phyloP scores from a whole-genome alignment of 2,329 filamentous ascomycete genomes.

The Xylariaceae sp. region DNA sequence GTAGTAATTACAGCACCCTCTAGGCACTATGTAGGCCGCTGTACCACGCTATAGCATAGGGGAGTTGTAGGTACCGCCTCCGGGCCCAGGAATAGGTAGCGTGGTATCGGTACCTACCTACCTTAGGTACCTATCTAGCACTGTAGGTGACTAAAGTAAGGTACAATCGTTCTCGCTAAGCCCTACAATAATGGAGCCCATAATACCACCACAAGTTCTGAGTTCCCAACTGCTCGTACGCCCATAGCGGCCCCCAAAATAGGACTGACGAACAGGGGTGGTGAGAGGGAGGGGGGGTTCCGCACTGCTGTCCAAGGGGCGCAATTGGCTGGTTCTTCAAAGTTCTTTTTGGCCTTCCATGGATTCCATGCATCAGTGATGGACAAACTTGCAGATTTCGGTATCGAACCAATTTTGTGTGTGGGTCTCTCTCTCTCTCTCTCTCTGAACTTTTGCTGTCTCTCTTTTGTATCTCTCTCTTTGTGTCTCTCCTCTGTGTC shows the following conservation, averaged over 20 bases:
- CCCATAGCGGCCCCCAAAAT: slow-evolving; percentile 20
- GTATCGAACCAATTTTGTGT: background rate
- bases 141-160: slow-evolving; percentile 15
- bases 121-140: background rate
- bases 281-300: background rate
- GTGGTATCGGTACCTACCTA: too few species aligned
- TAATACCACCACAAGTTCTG: background rate
- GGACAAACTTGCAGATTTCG: background rate
- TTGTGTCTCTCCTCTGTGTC: background rate
- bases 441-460: background rate
- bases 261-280: slow-evolving; percentile 15
- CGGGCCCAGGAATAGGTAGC: too few species aligned
- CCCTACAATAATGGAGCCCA: slow-evolving; percentile 15
- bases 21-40: too few species aligned
- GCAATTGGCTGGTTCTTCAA: too few species aligned
- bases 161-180: slow-evolving; percentile 20
- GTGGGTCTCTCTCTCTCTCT: background rate
- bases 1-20: too few species aligned
- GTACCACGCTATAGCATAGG: too few species aligned
- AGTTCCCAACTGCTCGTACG: background rate
- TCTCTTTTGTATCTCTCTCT: background rate
- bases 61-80: too few species aligned
- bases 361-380: slow-evolving; percentile 9
- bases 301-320: background rate
- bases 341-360: slow-evolving; percentile 9